These are phyloP conservation scores for Coniochaeta sp. DNA, from an alignment of 2,329 filamentous ascomycete species.

Conservation along the genomic window DNA sequence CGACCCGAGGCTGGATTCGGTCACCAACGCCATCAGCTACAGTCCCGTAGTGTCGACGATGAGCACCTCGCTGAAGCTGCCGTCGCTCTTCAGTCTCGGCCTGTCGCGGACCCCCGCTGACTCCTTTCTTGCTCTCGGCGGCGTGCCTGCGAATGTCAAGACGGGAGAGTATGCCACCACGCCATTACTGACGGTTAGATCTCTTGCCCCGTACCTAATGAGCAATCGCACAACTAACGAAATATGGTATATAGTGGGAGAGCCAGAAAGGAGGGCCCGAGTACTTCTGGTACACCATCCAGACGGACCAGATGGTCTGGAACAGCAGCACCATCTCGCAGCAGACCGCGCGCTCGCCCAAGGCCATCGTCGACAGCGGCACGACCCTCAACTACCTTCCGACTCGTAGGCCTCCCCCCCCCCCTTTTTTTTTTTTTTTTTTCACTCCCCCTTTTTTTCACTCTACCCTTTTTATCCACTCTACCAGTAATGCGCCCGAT, in stretches of 20 bases:
- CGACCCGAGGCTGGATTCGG: conserved; percentile 5
- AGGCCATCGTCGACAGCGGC: conserved; percentile 23
- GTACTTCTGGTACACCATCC: conserved; percentile 22
- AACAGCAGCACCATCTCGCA: conserved; percentile 10
- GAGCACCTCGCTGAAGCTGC: conserved; percentile 8
- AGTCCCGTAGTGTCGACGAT: conserved; percentile 21
- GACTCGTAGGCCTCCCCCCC: conserved; percentile 6
- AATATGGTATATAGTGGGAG: not conserved
- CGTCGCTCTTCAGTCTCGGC: conserved; percentile 21
- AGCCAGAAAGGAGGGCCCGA: conserved; percentile 11
- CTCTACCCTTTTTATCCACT: no score
- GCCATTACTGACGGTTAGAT: conserved; percentile 18
- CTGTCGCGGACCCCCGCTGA: conserved; percentile 22
- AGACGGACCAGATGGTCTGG: conserved; percentile 13
- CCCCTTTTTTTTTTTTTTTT: not conserved
- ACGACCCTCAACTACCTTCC: conserved; percentile 24
- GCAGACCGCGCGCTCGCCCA: conserved; percentile 12
- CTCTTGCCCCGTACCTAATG: no score
- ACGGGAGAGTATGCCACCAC: conserved; percentile 18
- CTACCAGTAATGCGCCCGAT: no score
- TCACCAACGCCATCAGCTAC: conserved; percentile 15
- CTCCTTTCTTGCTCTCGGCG: conserved; percentile 23
- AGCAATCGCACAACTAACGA: not conserved
- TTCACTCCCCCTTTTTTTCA: not conserved
- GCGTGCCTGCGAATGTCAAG: conserved; percentile 20